Evolutionary conservation across 176 grass and related monocot genomes (phyloP).

Genomic region (Musa troglodytarum): DNA sequence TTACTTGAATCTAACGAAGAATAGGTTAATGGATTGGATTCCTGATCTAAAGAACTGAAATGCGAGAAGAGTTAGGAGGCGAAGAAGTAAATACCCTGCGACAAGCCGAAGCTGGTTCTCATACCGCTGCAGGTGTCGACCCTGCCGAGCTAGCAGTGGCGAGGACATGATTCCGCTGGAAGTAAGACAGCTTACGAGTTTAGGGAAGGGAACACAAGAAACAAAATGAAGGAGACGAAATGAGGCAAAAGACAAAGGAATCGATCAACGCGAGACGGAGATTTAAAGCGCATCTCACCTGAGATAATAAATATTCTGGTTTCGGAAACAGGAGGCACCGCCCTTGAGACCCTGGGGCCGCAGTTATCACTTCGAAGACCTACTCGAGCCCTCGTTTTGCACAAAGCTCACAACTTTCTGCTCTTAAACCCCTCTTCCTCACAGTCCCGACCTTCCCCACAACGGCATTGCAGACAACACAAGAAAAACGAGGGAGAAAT

Average conservation of each 20-base stretch:
- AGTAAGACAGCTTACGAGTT: neutral
- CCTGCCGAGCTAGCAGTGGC: constrained; percentile 3
- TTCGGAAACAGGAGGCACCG: neutral
- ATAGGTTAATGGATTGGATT: too few species aligned
- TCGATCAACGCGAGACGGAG: neutral
- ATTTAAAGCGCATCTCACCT: neutral
- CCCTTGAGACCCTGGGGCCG: neutral
- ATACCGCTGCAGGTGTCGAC: constrained; percentile 9
- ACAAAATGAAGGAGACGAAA: too few species aligned
- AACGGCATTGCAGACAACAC: neutral
- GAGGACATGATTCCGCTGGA: neutral
- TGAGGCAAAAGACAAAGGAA: too few species aligned
- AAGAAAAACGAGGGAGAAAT: neutral
- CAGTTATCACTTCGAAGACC: neutral
- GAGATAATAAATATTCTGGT: neutral
- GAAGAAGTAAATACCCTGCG: constrained; percentile 4
- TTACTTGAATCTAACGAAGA: too few species aligned
- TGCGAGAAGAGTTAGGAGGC: too few species aligned
- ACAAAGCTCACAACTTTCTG: neutral
- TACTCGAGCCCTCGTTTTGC: neutral
- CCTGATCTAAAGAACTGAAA: too few species aligned
- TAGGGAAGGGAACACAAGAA: too few species aligned
- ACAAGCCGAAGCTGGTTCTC: neutral
- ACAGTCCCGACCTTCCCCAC: neutral
- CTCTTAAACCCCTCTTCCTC: too few species aligned